Conservation (phyloP, 176 grass and related monocot species). For the Cenchrus fungigraminus region DNA sequence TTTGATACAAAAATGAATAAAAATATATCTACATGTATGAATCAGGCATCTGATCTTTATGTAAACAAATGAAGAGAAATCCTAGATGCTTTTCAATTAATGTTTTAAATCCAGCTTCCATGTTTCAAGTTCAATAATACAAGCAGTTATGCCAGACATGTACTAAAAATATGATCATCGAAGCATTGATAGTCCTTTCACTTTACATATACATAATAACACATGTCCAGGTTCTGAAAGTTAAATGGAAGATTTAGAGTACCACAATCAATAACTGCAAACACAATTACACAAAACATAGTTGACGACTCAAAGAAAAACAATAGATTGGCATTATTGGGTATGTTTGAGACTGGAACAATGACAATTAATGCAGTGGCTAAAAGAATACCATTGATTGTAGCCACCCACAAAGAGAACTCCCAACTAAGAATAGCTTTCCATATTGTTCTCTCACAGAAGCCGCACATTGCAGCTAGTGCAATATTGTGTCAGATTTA, state of each 20-base stretch:
- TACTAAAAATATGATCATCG: conserved; percentile 4
- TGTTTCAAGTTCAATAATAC: conserved; percentile 24
- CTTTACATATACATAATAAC: not conserved
- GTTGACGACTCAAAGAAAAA: not conserved
- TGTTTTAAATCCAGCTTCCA: not conserved
- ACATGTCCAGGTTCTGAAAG: not conserved
- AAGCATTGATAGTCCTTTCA: conserved; percentile 6
- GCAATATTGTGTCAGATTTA: conserved; percentile 91
- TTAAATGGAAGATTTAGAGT: not conserved
- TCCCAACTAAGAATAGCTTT: conserved; percentile 71
- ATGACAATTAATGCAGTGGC: conserved; percentile 24
- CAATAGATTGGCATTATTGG: not conserved
- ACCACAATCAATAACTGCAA: not conserved
- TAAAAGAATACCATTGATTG: conserved; percentile 64
- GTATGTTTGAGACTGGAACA: not conserved
- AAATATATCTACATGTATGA: not conserved
- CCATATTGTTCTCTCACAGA: conserved; percentile 81
- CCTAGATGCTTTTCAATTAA: not conserved
- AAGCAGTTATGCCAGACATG: conserved; percentile 15
- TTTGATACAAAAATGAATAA: not conserved
- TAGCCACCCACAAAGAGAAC: conserved; percentile 74
- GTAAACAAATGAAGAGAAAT: conserved; percentile 8
- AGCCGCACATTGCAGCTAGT: conserved; percentile 77
- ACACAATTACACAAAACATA: not conserved
- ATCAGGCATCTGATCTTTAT: not conserved